Evolutionary conservation across 129 eudicot species (phyloP).

Genomic region (Ambrosia trifida): DNA sequence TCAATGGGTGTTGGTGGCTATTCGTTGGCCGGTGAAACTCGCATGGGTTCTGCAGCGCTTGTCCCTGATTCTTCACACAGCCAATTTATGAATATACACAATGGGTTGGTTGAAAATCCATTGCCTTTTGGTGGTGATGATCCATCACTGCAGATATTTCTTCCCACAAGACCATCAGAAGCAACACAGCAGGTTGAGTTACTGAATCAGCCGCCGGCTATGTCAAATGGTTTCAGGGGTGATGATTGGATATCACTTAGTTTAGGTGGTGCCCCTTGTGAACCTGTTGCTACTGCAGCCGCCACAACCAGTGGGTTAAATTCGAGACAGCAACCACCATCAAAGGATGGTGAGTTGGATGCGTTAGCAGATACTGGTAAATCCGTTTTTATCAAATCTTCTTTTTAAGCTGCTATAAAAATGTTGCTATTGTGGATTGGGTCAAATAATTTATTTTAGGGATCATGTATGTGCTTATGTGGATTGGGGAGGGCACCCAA

Average conservation of each 20-base stretch:
- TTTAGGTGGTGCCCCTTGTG: slow-evolving; percentile 65
- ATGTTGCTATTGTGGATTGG: neutral
- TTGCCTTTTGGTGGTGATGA: slow-evolving; percentile 68
- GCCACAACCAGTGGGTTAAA: slow-evolving; percentile 35
- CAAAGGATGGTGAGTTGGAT: slow-evolving; percentile 49
- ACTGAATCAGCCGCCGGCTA: slow-evolving; percentile 48
- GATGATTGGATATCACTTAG: slow-evolving; percentile 98
- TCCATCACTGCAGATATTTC: slow-evolving; percentile 82
- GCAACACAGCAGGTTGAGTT: slow-evolving; percentile 44
- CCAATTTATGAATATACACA: slow-evolving; percentile 32
- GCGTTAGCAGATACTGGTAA: slow-evolving; percentile 74
- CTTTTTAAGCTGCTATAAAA: neutral
- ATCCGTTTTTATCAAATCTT: neutral
- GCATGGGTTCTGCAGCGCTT: slow-evolving; percentile 55
- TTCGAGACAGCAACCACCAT: slow-evolving; percentile 42
- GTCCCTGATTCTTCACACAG: slow-evolving; percentile 45
- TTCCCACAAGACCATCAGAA: slow-evolving; percentile 79
- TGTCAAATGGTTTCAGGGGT: slow-evolving; percentile 53
- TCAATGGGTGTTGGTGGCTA: slow-evolving; percentile 50
- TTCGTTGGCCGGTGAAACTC: slow-evolving; percentile 48
- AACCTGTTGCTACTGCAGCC: slow-evolving; percentile 30
- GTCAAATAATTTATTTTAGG: neutral
- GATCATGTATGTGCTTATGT: neutral
- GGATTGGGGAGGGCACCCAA: neutral
- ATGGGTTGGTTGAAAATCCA: slow-evolving; percentile 67